phyloP scores from a whole-genome alignment of 2,329 filamentous ascomycete genomes.

The Talaromyces sp. region DNA sequence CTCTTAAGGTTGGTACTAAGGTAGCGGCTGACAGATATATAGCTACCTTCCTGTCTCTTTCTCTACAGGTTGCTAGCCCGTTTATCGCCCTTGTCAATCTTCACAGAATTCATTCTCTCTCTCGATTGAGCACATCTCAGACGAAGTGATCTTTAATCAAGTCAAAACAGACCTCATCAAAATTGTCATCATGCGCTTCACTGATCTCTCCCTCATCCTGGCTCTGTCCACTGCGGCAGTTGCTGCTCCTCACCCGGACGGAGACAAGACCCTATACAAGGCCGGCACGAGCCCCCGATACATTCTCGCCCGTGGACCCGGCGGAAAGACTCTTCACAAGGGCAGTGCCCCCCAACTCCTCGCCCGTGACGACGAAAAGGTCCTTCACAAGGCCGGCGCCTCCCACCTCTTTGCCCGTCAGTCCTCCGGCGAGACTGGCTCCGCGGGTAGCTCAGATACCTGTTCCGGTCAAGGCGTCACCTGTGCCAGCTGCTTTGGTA shows the following conservation, averaged over 20 bases:
- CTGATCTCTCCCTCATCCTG: conserved; percentile 11
- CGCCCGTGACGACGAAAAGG: conserved; percentile 2
- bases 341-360: neutral
- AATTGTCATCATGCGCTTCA: conserved; percentile 12
- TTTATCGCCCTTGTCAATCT: neutral
- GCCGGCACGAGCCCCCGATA: conserved; percentile 3
- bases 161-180: neutral
- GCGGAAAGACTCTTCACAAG: conserved; percentile 8
- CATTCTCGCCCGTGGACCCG: conserved; percentile 1
- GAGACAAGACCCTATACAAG: conserved; percentile 9
- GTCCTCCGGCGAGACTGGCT: conserved; percentile 11
- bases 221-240: conserved; percentile 12
- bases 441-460: conserved; percentile 6
- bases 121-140: neutral
- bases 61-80: neutral
- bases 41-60: neutral
- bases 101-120: neutral
- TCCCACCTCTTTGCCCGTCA: conserved; percentile 12
- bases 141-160: neutral
- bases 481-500: conserved; percentile 16
- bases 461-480: conserved; percentile 9
- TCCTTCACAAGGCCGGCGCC: conserved; percentile 4
- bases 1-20: neutral
- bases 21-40: conserved; percentile 4
- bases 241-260: conserved; percentile 10